Evolutionary conservation across 2,329 filamentous ascomycete species (phyloP).

Genomic region (Furcasterigmium sp.): DNA sequence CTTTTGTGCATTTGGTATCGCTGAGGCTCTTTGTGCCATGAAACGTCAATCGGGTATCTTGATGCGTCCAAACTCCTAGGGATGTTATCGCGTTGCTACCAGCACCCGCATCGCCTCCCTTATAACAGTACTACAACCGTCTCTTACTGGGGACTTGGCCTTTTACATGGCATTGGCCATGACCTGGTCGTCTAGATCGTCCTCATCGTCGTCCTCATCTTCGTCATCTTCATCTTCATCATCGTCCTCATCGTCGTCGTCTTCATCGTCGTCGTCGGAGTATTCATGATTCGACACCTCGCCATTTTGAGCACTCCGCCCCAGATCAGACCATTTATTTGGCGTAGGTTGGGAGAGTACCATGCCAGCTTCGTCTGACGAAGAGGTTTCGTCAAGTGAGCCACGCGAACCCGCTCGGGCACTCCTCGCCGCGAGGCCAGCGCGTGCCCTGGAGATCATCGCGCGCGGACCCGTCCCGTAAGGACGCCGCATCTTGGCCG

Average conservation of each 20-base stretch:
- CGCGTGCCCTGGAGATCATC: constrained; percentile 8
- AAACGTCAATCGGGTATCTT: not conserved
- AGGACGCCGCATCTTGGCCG: constrained; percentile 4
- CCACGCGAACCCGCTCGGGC: not conserved
- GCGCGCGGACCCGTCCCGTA: constrained; percentile 3
- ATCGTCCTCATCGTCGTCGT: constrained; percentile 16
- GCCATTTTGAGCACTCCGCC: not conserved
- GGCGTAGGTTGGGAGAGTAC: constrained; percentile 27
- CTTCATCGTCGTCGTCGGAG: constrained; percentile 9
- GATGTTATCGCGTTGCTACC: no score
- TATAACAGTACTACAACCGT: no score
- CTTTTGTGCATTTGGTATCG: not conserved
- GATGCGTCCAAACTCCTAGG: not conserved
- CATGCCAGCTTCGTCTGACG: not conserved
- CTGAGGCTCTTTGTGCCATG: no score
- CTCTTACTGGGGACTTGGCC: no score
- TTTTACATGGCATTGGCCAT: not conserved
- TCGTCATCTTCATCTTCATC: constrained; percentile 15
- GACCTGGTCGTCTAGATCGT: not conserved
- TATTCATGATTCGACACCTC: constrained; percentile 1
- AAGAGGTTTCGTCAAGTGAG: not conserved
- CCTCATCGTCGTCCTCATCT: not conserved
- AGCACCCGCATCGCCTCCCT: no score
- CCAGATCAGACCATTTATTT: constrained; percentile 25
- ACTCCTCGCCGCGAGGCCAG: not conserved